These are phyloP conservation scores for Paxillus ammoniavirescens DNA, from an alignment of 768 basidiomycete genomes.

Conservation along the genomic window DNA sequence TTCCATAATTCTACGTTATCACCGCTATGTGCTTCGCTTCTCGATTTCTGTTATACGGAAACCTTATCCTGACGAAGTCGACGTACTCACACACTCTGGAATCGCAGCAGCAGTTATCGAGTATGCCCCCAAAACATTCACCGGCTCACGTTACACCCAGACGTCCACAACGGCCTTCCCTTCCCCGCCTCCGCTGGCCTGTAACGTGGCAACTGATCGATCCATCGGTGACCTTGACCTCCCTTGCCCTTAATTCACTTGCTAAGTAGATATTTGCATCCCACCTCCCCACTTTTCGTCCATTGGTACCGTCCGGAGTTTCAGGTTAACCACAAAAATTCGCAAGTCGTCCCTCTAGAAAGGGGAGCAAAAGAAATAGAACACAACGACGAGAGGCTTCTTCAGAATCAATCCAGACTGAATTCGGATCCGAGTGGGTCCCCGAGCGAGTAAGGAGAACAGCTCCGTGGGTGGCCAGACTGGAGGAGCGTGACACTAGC, in stretches of 20 bases:
- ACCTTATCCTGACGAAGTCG: constrained; percentile 10
- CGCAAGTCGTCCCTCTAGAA: too few relatives aligned
- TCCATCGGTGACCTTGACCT: too few relatives aligned
- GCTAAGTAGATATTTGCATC: neutral
- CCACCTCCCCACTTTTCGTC: neutral
- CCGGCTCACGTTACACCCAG: neutral
- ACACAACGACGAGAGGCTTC: neutral
- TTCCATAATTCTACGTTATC: constrained; percentile 21
- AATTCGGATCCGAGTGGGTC: neutral
- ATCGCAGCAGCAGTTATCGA: neutral
- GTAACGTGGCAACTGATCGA: neutral
- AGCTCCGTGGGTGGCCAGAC: too few relatives aligned
- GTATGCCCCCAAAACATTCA: neutral
- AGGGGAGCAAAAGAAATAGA: too few relatives aligned
- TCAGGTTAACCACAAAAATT: neutral
- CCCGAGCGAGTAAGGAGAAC: neutral
- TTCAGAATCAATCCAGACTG: neutral
- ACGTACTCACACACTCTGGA: neutral
- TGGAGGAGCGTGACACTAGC: too few relatives aligned
- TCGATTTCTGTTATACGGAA: constrained; percentile 5
- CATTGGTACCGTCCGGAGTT: neutral
- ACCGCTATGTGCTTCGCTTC: constrained; percentile 9
- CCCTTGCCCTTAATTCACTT: too few relatives aligned
- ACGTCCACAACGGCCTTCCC: neutral
- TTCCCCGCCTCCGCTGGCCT: neutral